Base-by-base conservation (phyloP, 345 rosid genomes). In the Crucihimalaya himalaica region DNA sequence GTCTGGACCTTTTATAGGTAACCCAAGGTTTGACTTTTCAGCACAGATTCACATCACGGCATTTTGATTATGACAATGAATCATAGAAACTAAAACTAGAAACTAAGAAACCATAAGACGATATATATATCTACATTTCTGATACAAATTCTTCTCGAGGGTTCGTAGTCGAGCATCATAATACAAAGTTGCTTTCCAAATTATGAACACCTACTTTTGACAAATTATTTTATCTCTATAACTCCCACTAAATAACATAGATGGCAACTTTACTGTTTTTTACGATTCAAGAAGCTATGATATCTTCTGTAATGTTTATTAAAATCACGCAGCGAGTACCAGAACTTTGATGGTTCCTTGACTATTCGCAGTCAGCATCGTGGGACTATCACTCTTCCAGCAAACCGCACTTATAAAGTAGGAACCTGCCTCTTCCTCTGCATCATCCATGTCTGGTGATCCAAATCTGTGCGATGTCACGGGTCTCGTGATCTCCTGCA, bases 291-390 rank as follows among this genome's bases (percentile, higher is more conserved):
- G 45, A 47, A 70, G 35, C 65, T 59, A 20, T 6, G n/a, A 18
- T 15, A 29, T 16, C 23, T 14, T 69, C 27, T 40, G 13, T 43
- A 62, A 50, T 45, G 29, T 60, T 5, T 68, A 29, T 27, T 25
- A 45, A 13, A 69, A 20, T 88, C 82, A 94, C 2, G 93, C 88
- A 18, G 97, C 94, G 23, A 95, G 92, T 51, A 90, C 89, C 32
- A 92, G 83, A 15, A 92, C 98, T 81, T 92, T 92, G 43, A 92
- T 92, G n/a, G 96, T 96, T 65, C 99, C 99, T 79, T 90, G 98
- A 82, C 98, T 96, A 77, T 96, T 92, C 8, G 99, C 98, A 52
- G 95, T 78, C 40, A 92, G 83, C 92, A 96, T 92, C 2, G 98
- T 96, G 35, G 98, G 92, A 72, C 96, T 87, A 47, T 88, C 93